Conservation (phyloP, 768 basidiomycete species). For the Russula earlei region DNA sequence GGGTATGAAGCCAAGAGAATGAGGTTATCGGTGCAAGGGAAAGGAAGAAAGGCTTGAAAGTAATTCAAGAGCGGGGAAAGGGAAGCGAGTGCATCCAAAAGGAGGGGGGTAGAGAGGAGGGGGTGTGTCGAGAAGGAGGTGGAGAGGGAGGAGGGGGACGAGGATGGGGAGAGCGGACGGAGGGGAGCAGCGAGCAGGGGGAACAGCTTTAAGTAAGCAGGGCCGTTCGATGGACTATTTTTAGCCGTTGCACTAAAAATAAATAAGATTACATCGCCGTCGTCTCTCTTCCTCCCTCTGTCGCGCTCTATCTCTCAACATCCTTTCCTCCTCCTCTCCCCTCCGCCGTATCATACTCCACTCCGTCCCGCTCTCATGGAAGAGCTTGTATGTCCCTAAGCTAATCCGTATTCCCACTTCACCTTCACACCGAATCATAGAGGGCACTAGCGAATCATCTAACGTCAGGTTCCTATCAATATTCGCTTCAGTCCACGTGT, state of each 20-base stretch:
- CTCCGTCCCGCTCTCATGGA: conserved; percentile 60
- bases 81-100: background rate
- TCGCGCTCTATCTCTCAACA: conserved; percentile 32
- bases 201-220: background rate
- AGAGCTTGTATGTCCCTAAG: conserved; percentile 53
- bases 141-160: background rate
- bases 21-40: background rate
- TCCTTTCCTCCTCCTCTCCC: conserved; percentile 27
- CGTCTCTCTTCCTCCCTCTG: conserved; percentile 49
- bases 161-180: conserved; percentile 24
- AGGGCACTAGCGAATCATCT: conserved; percentile 25
- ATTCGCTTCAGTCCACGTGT: conserved; percentile 21
- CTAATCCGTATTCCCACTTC: conserved; percentile 48
- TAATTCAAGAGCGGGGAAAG: background rate
- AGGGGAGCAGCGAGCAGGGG: background rate
- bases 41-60: background rate
- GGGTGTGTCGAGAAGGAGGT: background rate
- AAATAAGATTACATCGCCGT: conserved; percentile 23
- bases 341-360: conserved; percentile 40
- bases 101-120: background rate
- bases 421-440: conserved; percentile 27
- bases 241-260: background rate
- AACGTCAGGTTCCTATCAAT: conserved; percentile 46
- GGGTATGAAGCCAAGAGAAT: conserved; percentile 4
- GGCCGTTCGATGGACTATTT: background rate